These are phyloP conservation scores for Aotearoamyces nothofagi DNA, from an alignment of 2,329 filamentous ascomycete genomes.

Conservation along the genomic window DNA sequence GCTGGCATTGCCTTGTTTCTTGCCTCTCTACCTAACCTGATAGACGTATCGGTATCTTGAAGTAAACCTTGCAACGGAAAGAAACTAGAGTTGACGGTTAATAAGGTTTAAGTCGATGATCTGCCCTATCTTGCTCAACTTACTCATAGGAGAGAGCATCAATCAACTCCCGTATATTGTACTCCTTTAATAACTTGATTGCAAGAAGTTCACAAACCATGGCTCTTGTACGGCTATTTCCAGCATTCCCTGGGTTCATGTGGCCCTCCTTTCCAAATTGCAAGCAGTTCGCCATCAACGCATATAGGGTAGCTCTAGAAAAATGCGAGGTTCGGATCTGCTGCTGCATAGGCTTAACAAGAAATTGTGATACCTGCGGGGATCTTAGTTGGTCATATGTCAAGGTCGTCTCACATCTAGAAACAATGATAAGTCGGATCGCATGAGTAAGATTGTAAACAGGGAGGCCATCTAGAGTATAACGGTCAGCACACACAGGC, in stretches of 20 bases:
- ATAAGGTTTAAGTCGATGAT: too few species aligned
- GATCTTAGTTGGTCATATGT: constrained; percentile 91
- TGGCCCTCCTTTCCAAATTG: constrained; percentile 85
- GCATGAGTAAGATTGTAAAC: constrained; percentile 85
- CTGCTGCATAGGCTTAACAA: constrained; percentile 89
- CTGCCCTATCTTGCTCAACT: too few species aligned
- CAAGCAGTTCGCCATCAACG: constrained; percentile 82
- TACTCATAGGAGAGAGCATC: constrained; percentile 92
- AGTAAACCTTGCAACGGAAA: constrained; percentile 74
- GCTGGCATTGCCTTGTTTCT: constrained; percentile 31
- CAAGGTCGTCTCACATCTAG: constrained; percentile 79
- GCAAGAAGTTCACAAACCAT: constrained; percentile 83
- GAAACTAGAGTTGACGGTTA: too few species aligned
- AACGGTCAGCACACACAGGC: constrained; percentile 3
- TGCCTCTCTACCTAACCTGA: constrained; percentile 2
- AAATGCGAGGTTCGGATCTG: constrained; percentile 75
- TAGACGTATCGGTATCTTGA: constrained; percentile 19
- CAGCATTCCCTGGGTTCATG: constrained; percentile 67
- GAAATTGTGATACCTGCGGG: constrained; percentile 90
- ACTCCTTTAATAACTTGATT: constrained; percentile 81
- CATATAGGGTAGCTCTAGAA: constrained; percentile 74
- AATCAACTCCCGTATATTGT: constrained; percentile 76
- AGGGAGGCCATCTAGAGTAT: constrained; percentile 56
- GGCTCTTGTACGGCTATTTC: constrained; percentile 69
- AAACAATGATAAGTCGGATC: constrained; percentile 69